These are phyloP conservation scores for Chaetomiaceae sp. DNA, from an alignment of 2,329 filamentous ascomycete species.

Conservation along the genomic window DNA sequence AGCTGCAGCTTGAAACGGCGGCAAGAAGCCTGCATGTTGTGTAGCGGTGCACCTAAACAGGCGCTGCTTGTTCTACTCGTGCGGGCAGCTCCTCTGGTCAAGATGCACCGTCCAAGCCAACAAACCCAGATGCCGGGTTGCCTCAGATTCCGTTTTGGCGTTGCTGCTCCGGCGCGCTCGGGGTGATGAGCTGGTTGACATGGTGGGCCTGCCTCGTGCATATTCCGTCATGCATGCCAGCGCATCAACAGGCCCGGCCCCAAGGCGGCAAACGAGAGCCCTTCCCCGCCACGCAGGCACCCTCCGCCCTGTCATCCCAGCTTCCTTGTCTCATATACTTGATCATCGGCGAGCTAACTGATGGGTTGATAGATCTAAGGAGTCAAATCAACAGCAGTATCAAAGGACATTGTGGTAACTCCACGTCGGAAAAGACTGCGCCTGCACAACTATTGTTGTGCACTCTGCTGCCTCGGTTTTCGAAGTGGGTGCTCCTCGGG, in stretches of 20 bases:
- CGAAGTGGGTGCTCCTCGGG: conserved; percentile 13
- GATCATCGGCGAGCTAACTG: conserved; percentile 33
- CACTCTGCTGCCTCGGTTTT: background rate
- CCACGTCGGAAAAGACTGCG: conserved; percentile 26
- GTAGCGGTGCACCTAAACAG: conserved; percentile 1
- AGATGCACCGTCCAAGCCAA: conserved; percentile 11
- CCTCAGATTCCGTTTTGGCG: conserved; percentile 17
- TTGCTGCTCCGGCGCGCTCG: conserved; percentile 24
- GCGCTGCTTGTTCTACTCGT: background rate
- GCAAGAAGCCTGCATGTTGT: conserved; percentile 8
- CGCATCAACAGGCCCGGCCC: conserved; percentile 44
- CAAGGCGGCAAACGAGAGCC: conserved; percentile 38
- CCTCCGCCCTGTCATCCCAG: conserved; percentile 34
- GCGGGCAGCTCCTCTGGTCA: conserved; percentile 9
- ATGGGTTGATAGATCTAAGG: conserved; percentile 38
- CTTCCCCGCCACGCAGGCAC: conserved; percentile 30
- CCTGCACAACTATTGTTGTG: conserved; percentile 21
- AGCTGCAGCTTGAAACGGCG: conserved; percentile 10
- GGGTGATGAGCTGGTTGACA: conserved; percentile 41
- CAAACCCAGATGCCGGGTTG: background rate
- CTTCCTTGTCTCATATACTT: conserved; percentile 36
- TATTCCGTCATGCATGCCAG: conserved; percentile 58
- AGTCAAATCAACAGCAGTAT: conserved; percentile 29
- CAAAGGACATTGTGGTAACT: conserved; percentile 15
- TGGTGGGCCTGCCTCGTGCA: conserved; percentile 48